These are phyloP conservation scores for Schoenoplectus triqueter DNA, from an alignment of 202 grass and related monocot genomes.

Conservation along the genomic window DNA sequence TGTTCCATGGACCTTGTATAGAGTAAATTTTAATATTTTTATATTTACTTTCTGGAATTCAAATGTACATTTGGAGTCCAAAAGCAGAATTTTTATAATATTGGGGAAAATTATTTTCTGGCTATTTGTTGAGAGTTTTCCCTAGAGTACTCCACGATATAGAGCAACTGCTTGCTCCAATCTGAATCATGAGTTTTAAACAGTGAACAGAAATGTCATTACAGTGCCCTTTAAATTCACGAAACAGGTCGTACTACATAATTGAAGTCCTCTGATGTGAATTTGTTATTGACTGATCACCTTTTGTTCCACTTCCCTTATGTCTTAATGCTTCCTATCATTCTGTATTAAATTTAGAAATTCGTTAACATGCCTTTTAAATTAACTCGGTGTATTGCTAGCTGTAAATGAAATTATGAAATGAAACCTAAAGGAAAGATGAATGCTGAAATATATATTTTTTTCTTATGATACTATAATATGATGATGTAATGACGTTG, in stretches of 20 bases:
- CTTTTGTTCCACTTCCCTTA: neutral
- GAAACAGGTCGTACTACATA: too few relatives aligned
- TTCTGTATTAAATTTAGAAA: neutral
- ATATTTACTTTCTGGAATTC: neutral
- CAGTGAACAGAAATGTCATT: too few relatives aligned
- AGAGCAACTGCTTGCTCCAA: too few relatives aligned
- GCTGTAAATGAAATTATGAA: neutral
- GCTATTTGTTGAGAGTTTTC: neutral
- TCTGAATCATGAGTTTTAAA: too few relatives aligned
- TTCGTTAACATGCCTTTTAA: neutral
- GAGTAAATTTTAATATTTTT: neutral
- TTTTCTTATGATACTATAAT: neutral
- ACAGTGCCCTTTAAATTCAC: too few relatives aligned
- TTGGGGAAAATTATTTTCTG: neutral
- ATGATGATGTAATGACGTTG: conserved; percentile 28
- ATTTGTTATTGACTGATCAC: neutral
- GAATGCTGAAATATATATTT: neutral
- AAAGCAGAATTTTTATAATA: neutral
- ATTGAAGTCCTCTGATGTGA: too few relatives aligned
- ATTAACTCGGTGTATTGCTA: neutral
- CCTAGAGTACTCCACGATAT: too few relatives aligned
- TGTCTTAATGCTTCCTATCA: neutral
- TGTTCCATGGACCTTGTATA: neutral
- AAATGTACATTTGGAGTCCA: neutral
- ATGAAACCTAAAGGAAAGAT: neutral